Percentiles rank a stretch among this genome's conserved stretches.
Evolutionary conservation across 257 asterid genomes (phyloP).

Genomic region (Striga asiatica): DNA sequence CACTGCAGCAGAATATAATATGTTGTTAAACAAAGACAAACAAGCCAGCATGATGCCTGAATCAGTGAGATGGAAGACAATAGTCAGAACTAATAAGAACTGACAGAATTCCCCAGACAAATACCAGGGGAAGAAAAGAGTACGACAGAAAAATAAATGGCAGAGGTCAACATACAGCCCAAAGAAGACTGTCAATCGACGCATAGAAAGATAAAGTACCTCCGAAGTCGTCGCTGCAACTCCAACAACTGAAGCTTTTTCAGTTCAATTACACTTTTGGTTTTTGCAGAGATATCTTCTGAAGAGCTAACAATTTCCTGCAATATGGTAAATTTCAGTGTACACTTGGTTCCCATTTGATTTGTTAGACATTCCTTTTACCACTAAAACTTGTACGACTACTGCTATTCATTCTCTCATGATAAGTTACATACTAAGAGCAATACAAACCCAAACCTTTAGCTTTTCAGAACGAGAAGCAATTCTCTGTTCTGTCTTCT

Average conservation of each 20-base stretch:
- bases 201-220: conserved; percentile 33
- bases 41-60: conserved; percentile 10
- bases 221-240: conserved; percentile 82
- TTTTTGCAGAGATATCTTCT: conserved; percentile 83
- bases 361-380: neutral
- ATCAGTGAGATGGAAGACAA: conserved; percentile 5
- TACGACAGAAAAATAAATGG: neutral
- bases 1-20: conserved; percentile 42
- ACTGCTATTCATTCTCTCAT: neutral
- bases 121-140: neutral
- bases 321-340: no score
- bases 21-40: conserved; percentile 14
- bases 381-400: neutral
- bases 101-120: neutral
- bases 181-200: conserved; percentile 8
- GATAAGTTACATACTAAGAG: neutral
- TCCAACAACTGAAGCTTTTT: conserved; percentile 94
- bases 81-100: conserved; percentile 1
- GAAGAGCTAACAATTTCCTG: conserved; percentile 92
- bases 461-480: conserved; percentile 62
- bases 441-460: conserved; percentile 46
- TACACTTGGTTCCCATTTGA: conserved; percentile 4
- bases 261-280: conserved; percentile 92
- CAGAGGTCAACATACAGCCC: conserved; percentile 2
- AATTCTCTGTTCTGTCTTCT: conserved; percentile 61